Evolutionary conservation across 345 rosid genomes (phyloP), one percentile per base, ranked within the genome.

Genomic region (Hypericum androsaemum): DNA sequence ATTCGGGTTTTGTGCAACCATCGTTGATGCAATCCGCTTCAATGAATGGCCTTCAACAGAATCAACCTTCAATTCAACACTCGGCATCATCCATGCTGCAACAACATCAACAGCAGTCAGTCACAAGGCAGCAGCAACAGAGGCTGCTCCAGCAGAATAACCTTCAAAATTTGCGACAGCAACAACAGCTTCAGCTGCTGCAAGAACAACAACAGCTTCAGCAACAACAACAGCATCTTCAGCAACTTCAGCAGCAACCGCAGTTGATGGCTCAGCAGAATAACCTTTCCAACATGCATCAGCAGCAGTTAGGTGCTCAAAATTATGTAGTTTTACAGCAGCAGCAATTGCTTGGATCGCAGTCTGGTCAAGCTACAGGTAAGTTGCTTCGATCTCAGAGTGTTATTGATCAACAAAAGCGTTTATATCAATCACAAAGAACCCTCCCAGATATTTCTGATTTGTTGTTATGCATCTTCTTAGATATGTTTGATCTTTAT

Each of bases 391-490:
- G 81, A 58, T 76, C 75, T 12, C 95, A 78, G n/a, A 88, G 70
- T 77, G 74, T 81, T 40, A 70, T 81, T 63, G 94, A 92, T 68
- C 98, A 74, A 61, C 96, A 85, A 70, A 84, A 84, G 77, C 94
- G 83, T 65, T 61, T 88, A 53, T 81, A 77, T 75, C 97, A 75
- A 67, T 69, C 88, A 35, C 94, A 88, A 61, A 78, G 90, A 72
- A 41, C 67, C 52, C 80, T 71, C 74, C 80, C 76, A 7, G 95
- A 88, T 55, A 79, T 88, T 48, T 82, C 94, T 62, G 83, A 95
- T 92, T 80, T 68, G 82, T 64, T 42, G 35, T 64, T 51, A n/a
- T 1, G 32, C 32, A 22, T 1, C 32, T 22, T 64, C 52, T 39
- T 12, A 12, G 32, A 43, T 52, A 12, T 1, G 11, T 54, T 56